A percentile compares a stretch with the other conserved stretches of the same genome.
Conservation (phyloP, 2,329 filamentous ascomycete genomes). For the Exophiala oligosperma region DNA sequence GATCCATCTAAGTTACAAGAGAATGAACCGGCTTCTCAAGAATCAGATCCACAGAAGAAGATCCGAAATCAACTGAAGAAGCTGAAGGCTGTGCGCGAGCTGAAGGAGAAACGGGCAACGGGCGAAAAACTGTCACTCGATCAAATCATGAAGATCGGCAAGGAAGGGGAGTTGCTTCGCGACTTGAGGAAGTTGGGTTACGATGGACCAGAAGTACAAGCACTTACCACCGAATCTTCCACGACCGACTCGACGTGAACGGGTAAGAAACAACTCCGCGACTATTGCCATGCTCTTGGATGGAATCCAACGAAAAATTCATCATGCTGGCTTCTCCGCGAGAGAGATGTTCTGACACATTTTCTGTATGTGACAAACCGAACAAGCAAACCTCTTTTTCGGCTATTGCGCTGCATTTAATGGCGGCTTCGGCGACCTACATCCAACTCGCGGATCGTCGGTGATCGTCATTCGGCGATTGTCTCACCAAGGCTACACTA, state of each 20-base stretch:
- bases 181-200: constrained; percentile 86
- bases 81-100: constrained; percentile 84
- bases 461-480: too few relatives aligned
- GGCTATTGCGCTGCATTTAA: too few relatives aligned
- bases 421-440: too few relatives aligned
- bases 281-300: not conserved
- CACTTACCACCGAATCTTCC: constrained; percentile 2
- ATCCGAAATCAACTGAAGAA: constrained; percentile 92
- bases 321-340: not conserved
- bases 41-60: constrained; percentile 88
- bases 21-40: constrained; percentile 53
- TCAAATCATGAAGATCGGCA: constrained; percentile 96
- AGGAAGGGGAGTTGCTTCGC: constrained; percentile 88
- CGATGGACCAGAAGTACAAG: constrained; percentile 61
- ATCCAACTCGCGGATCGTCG: too few relatives aligned
- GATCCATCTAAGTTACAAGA: constrained; percentile 28
- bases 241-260: not conserved
- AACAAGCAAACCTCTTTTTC: too few relatives aligned
- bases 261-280: not conserved
- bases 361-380: too few relatives aligned
- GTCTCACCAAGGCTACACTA: too few relatives aligned
- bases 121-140: constrained; percentile 84
- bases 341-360: too few relatives aligned
- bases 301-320: too few relatives aligned
- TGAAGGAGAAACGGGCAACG: constrained; percentile 86